These are phyloP conservation scores for Russula emetica DNA, from an alignment of 768 basidiomycete species.

Conservation along the genomic window DNA sequence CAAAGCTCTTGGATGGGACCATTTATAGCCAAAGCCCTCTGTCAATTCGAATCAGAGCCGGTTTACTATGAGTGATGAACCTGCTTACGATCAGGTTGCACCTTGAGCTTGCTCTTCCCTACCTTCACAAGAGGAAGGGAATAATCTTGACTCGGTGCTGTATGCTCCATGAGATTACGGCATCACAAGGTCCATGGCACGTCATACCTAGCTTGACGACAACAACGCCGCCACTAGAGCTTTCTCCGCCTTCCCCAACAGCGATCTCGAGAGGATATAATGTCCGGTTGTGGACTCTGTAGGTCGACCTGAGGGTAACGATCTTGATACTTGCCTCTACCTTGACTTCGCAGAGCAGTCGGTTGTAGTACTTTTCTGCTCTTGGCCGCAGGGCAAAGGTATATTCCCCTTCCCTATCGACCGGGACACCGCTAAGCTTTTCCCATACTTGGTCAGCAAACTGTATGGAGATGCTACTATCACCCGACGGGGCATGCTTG, in stretches of 20 bases:
- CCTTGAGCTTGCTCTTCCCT: constrained; percentile 69
- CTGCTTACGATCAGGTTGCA: constrained; percentile 88
- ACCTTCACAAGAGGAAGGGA: constrained; percentile 89
- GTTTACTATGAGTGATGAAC: neutral
- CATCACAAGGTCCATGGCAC: neutral
- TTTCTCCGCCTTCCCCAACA: constrained; percentile 79
- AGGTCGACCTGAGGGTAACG: constrained; percentile 89
- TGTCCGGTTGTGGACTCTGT: constrained; percentile 86
- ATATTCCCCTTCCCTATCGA: constrained; percentile 91
- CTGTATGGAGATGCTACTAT: constrained; percentile 83
- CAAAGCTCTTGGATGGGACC: constrained; percentile 85
- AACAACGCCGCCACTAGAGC: constrained; percentile 72
- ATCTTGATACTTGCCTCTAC: constrained; percentile 91
- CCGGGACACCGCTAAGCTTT: constrained; percentile 78
- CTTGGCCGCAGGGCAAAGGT: constrained; percentile 81
- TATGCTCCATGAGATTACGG: neutral
- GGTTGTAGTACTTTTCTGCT: constrained; percentile 66
- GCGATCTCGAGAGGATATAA: constrained; percentile 90
- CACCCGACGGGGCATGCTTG: constrained; percentile 51
- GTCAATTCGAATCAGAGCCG: constrained; percentile 7
- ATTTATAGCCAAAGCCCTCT: constrained; percentile 97
- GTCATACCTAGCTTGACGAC: constrained; percentile 60
- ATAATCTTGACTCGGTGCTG: constrained; percentile 82
- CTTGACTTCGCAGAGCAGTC: constrained; percentile 83
- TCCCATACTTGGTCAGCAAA: constrained; percentile 89